Evolutionary conservation across 139 green algal species (phyloP).

Genomic region (Volvox africanus): DNA sequence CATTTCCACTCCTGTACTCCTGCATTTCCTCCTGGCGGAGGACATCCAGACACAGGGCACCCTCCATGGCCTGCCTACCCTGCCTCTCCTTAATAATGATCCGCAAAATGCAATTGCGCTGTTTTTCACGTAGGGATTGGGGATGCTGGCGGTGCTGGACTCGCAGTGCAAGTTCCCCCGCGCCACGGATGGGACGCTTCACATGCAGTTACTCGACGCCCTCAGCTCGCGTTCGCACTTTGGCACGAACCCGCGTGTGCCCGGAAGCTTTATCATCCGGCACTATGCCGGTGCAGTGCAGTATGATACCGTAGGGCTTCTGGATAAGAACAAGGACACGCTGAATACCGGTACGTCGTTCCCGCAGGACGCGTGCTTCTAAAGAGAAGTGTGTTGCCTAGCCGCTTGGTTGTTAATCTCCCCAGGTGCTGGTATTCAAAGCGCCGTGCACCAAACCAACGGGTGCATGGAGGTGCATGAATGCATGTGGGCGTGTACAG

Average conservation of each 20-base stretch:
- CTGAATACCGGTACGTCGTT: conserved; percentile 64
- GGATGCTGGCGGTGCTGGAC: conserved; percentile 95
- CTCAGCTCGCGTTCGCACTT: conserved; percentile 71
- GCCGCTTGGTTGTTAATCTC: no score
- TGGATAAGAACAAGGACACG: conserved; percentile 91
- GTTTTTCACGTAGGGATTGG: conserved; percentile 62
- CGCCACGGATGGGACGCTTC: conserved; percentile 80
- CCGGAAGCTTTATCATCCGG: conserved; percentile 79
- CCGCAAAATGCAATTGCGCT: neutral
- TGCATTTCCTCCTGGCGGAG: no score
- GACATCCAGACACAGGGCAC: no score
- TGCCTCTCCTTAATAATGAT: neutral
- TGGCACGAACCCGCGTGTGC: conserved; percentile 56
- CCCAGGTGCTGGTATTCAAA: no score
- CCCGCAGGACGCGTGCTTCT: no score
- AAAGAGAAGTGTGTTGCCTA: no score
- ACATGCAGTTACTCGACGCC: conserved; percentile 52
- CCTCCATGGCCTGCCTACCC: no score
- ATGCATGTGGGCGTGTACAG: no score
- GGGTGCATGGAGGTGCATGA: no score
- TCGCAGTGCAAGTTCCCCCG: conserved; percentile 88
- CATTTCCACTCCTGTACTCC: no score
- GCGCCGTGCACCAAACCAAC: no score
- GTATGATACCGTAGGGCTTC: conserved; percentile 75
- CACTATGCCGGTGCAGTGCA: conserved; percentile 84